Conservation (phyloP, 352 stramenopile species). For the Pythium apleroticum region DNA sequence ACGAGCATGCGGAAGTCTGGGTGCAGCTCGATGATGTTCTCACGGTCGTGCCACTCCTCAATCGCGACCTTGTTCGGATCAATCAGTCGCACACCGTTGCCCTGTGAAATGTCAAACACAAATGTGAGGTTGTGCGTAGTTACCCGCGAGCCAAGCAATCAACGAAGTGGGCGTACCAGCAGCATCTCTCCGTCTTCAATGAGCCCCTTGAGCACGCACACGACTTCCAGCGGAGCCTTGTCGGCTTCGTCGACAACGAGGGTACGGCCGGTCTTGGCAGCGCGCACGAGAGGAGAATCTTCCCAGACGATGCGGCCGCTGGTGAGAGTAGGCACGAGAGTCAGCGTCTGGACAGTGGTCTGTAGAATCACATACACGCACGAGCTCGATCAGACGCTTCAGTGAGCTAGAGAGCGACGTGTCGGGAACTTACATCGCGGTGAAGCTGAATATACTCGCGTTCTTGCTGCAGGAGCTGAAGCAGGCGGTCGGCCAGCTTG, state of each 20-base stretch:
- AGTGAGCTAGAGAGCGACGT: no score
- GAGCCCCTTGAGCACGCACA: conserved; percentile 94
- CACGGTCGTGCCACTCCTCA: conserved; percentile 59
- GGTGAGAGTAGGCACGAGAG: conserved; percentile 84
- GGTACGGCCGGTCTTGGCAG: conserved; percentile 88
- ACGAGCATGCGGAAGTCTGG: conserved; percentile 93
- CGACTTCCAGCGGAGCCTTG: conserved; percentile 95
- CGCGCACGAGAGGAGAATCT: conserved; percentile 94
- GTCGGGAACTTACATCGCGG: conserved; percentile 72
- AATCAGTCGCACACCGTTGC: conserved; percentile 87
- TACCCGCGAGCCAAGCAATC: neutral
- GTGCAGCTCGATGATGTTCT: conserved; percentile 91
- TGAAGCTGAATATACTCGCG: conserved; percentile 98
- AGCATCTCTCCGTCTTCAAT: conserved; percentile 96
- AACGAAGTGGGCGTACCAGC: conserved; percentile 55
- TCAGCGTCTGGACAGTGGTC: conserved; percentile 94
- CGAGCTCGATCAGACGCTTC: neutral
- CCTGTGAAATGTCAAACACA: conserved; percentile 27
- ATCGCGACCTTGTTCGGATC: conserved; percentile 66
- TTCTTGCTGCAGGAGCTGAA: conserved; percentile 91
- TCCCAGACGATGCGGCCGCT: conserved; percentile 90
- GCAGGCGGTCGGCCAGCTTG: conserved; percentile 90
- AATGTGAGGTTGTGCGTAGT: neutral
- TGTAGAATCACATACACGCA: conserved; percentile 28
- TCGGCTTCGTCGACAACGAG: conserved; percentile 96